A percentile compares a stretch with the other conserved stretches of the same genome.
Evolutionary conservation across 1,139 yeast genomes (phyloP).

Genomic region (Suhomyces bokatorum): DNA sequence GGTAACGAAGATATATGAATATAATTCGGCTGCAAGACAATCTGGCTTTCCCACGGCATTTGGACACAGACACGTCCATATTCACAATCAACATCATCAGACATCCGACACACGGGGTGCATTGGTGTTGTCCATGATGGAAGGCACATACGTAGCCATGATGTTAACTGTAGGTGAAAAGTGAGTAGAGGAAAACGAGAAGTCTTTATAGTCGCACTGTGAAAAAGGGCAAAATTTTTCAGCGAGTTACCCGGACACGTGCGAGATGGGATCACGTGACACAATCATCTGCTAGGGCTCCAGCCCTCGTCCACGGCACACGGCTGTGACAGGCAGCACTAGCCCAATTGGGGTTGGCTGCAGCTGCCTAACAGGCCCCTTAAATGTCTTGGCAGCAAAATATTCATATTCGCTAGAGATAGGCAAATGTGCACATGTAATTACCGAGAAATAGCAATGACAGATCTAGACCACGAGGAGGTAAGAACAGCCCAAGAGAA

Average conservation of each 20-base stretch:
- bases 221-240: constrained; percentile 13
- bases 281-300: background rate
- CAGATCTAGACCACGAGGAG: no score
- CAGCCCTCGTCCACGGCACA: background rate
- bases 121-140: constrained; percentile 11
- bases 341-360: no score
- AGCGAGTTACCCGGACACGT: constrained; percentile 10
- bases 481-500: no score
- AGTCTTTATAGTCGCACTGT: constrained; percentile 13
- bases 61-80: constrained; percentile 3
- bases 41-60: constrained; percentile 46
- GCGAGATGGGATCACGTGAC: background rate
- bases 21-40: constrained; percentile 44
- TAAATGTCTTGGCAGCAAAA: no score
- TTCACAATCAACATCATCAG: constrained; percentile 11
- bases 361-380: no score
- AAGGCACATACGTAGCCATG: constrained; percentile 23
- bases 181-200: background rate
- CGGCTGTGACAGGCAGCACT: no score
- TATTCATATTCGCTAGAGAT: no score
- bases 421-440: no score
- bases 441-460: no score
- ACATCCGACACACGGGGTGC: constrained; percentile 9
- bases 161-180: constrained; percentile 12
- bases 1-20: constrained; percentile 27